Evolutionary conservation across 495 filamentous ascomycete species (phyloP), one percentile per base, ranked within the genome.

Genomic region (Penicillium subrubescens): DNA sequence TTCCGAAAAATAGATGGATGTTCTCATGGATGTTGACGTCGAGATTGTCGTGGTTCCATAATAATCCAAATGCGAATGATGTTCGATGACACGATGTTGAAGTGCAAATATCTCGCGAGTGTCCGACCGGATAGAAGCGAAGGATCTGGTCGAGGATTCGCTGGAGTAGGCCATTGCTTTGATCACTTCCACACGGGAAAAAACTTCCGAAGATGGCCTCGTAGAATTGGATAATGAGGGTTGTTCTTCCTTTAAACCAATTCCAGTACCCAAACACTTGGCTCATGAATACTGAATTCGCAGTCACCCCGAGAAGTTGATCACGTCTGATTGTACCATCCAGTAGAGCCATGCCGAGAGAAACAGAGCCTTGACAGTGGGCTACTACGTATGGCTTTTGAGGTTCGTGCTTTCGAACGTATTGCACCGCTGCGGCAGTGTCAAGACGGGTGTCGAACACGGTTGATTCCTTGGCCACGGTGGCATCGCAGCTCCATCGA

Each of bases 291-390:
- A 90, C 88, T 35, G 88, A 83, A 39, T 81, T 86, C 63, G 82
- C 83, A 1, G 85, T 87, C 48, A 90, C 75, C n/a, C 89, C 89
- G 81, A 67, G 52, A 8, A 72, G 15, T 5, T 66, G 56, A 5
- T n/a, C 51, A 17, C 59, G 27, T 5, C 8, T 29, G 1, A 90
- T 87, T 0, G 83, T 86, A 51, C 88, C 88, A 69, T 90, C 87
- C 3, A 92, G 81, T 0, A 92, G 75, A 41, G 87, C 89, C 35
- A 79, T 76, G 0, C 80, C 74, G 27, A 87, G 81, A 14, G 88
- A 83, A 0, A 90, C 84, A 19, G 84, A 82, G 52, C 89, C 89
- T 77, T 86, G 86, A 71, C 89, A 92, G 72, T 92, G 89, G 15
- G 83, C 81, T 58, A 91, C 77, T 11, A 83, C 83, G 73, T 92